These are phyloP conservation scores for Paraphaeosphaeria sporulosa DNA, from an alignment of 2,329 filamentous ascomycete species.

Conservation along the genomic window DNA sequence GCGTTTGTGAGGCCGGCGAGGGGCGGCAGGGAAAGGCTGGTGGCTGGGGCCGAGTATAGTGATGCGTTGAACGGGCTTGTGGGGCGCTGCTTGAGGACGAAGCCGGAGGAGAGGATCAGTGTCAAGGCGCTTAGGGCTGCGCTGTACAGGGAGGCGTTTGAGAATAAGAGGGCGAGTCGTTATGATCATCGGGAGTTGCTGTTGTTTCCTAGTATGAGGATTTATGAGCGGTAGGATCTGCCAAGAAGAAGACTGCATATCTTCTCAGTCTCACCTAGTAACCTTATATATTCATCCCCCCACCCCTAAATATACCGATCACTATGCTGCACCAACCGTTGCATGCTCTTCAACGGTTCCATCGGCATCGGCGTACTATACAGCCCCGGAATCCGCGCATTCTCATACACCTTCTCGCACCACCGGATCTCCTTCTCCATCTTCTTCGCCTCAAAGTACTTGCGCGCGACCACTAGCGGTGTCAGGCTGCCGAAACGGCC, in stretches of 20 bases:
- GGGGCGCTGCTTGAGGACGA: background rate
- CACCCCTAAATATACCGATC: constrained; percentile 28
- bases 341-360: constrained; percentile 37
- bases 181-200: background rate
- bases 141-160: background rate
- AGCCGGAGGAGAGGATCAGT: background rate
- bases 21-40: background rate
- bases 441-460: constrained; percentile 42
- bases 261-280: no score
- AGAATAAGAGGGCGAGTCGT: background rate
- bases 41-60: background rate
- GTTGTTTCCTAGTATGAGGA: background rate
- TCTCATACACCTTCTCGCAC: constrained; percentile 42
- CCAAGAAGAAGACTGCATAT: no score
- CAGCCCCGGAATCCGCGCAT: constrained; percentile 39
- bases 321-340: constrained; percentile 33
- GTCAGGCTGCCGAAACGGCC: constrained; percentile 44
- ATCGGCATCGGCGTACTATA: constrained; percentile 37
- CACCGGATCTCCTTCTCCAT: constrained; percentile 35
- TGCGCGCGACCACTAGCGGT: constrained; percentile 45
- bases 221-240: background rate
- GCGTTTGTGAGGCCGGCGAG: background rate
- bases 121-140: background rate
- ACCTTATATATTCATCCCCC: background rate
- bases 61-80: background rate